Evolutionary conservation across 495 filamentous ascomycete species (phyloP), one percentile per base, ranked within the genome.

Genomic region (Penicillium subrubescens): DNA sequence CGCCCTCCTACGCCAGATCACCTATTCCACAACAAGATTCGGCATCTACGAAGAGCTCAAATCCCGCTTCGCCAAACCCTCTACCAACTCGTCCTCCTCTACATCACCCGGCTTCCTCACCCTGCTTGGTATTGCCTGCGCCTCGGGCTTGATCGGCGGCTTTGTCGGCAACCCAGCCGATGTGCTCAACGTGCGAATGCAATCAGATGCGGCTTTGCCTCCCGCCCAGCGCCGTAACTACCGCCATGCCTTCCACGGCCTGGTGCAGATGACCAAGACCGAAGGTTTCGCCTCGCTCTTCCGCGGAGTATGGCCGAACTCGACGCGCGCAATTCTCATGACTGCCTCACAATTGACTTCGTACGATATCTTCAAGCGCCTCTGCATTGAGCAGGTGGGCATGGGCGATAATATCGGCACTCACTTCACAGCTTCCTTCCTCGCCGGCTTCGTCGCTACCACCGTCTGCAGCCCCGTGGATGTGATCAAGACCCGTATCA

Each of bases 121-220:
- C 21, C 87, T 99, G 1, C 81, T 98, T 66, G 89, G 83, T 64
- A 91, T 98, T 72, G 89, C 94, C 59, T 89, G 86, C 14, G 81
- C 85, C 21, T 96, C 95, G 2, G 95, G 95, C 52, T 90, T 97
- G 75, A 77, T 97, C 5, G 95, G 95, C 61, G 95, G 95, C 27
- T 74, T 97, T 8, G 90, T 91, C 12, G 95, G 95, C 61, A 98
- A 98, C 77, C 91, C 93, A 0, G 94, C 94, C 61, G 95, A 99
- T 73, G 91, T 99, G 12, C 84, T 97, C 61, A 99, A 99, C 78
- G 95, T 99, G 46, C 93, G 95, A 66, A 99, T 99, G 95, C 95
- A 99, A 77, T 89, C 94, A 80, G 95, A 98, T 74, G 89, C 91
- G 14, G 87, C 94, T 0, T 86, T 97, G 5, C 91, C 93, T 0